Evolutionary conservation across 1,284 basidiomycete genomes (phyloP).

Genomic region (Meira miltonrushii): DNA sequence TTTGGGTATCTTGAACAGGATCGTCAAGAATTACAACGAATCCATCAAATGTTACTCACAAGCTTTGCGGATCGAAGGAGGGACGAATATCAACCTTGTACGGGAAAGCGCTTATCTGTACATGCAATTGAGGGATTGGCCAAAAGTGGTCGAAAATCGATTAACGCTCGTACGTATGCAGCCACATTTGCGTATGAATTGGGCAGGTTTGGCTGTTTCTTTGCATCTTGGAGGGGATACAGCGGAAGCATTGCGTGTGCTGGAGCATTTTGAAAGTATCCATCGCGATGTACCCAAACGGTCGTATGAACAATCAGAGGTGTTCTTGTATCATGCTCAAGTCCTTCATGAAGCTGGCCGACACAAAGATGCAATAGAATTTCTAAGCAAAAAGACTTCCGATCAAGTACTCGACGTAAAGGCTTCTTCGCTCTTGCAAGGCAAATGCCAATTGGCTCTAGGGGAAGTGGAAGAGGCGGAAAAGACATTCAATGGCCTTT

Average conservation of each 20-base stretch:
- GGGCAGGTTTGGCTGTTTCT: slow-evolving; percentile 83
- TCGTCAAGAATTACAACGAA: slow-evolving; percentile 80
- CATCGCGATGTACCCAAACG: slow-evolving; percentile 48
- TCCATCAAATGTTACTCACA: slow-evolving; percentile 76
- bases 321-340: slow-evolving; percentile 73
- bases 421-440: slow-evolving; percentile 3
- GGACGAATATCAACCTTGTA: slow-evolving; percentile 84
- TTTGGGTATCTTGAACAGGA: slow-evolving; percentile 62
- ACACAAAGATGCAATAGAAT: slow-evolving; percentile 57
- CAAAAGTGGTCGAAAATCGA: slow-evolving; percentile 74
- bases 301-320: slow-evolving; percentile 71
- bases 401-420: slow-evolving; percentile 5
- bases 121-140: slow-evolving; percentile 80
- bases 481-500: slow-evolving; percentile 15
- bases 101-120: slow-evolving; percentile 85
- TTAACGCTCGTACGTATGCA: slow-evolving; percentile 73
- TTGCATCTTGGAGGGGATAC: slow-evolving; percentile 77
- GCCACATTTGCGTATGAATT: slow-evolving; percentile 78
- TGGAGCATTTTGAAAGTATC: slow-evolving; percentile 61
- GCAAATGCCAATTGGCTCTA: background rate
- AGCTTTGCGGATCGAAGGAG: slow-evolving; percentile 75
- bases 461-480: slow-evolving; percentile 11
- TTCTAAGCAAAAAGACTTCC: slow-evolving; percentile 53
- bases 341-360: slow-evolving; percentile 70
- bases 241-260: slow-evolving; percentile 66